phyloP scores from a whole-genome alignment of 495 filamentous ascomycete genomes.

The Penicillium salamii region DNA sequence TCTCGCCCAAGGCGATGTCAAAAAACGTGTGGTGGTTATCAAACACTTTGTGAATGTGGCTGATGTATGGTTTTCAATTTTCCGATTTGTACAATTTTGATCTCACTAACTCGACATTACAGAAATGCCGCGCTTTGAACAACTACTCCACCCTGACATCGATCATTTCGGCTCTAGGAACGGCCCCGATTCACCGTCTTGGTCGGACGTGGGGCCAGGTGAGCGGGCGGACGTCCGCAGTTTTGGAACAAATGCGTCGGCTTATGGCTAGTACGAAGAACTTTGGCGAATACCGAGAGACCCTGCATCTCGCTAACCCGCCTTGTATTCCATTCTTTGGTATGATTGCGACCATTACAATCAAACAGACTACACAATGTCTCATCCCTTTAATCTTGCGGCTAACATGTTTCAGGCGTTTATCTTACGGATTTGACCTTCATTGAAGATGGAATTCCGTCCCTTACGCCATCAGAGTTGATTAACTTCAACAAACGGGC shows the following conservation, averaged over 20 bases:
- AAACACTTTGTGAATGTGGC: conserved; percentile 97
- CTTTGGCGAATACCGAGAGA: conserved; percentile 93
- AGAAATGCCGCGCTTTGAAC: conserved; percentile 93
- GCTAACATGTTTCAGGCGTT: conserved; percentile 61
- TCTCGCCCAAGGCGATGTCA: conserved; percentile 85
- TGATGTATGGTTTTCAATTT: conserved; percentile 55
- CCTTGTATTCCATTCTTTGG: conserved; percentile 99
- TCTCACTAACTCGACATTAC: conserved; percentile 9
- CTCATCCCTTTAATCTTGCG: conserved; percentile 1
- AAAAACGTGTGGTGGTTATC: conserved; percentile 94
- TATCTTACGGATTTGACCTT: conserved; percentile 98
- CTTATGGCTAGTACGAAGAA: conserved; percentile 98
- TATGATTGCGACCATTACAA: conserved; percentile 43
- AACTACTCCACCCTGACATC: conserved; percentile 99
- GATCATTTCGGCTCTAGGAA: conserved; percentile 92
- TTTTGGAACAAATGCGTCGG: conserved; percentile 85
- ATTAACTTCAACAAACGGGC: conserved; percentile 99
- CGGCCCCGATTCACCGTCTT: conserved; percentile 90
- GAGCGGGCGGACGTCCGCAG: conserved; percentile 71
- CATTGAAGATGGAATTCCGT: conserved; percentile 97
- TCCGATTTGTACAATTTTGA: not conserved
- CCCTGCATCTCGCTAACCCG: conserved; percentile 86
- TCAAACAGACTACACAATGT: not conserved
- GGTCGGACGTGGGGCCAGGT: conserved; percentile 94
- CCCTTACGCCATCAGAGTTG: conserved; percentile 87